Conservation (phyloP, 1,284 basidiomycete species). For the Ganoderma lingzhi region DNA sequence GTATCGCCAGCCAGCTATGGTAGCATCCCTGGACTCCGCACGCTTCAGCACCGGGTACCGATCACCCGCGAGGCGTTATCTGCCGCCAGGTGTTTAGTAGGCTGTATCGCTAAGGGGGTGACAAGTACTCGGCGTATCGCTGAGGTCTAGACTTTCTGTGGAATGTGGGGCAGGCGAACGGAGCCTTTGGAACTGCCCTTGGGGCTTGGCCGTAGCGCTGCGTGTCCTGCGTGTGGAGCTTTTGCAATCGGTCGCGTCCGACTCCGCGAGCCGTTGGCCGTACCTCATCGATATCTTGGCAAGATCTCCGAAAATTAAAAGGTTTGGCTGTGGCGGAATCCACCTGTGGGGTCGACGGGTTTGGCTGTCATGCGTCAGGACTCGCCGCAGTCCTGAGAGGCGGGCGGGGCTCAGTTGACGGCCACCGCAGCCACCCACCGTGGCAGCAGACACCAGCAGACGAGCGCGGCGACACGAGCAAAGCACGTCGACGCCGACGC, state of each 20-base stretch:
- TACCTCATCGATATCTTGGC: neutral
- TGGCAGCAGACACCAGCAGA: conserved; percentile 20
- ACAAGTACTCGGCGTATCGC: conserved; percentile 1
- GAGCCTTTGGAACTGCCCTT: neutral
- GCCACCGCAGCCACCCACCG: neutral
- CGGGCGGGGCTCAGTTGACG: conserved; percentile 28
- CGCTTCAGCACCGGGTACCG: conserved; percentile 2
- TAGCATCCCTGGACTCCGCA: neutral
- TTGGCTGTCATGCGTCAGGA: neutral
- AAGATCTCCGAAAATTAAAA: conserved; percentile 7
- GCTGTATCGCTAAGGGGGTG: neutral
- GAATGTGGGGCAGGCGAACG: neutral
- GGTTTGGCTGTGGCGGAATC: neutral
- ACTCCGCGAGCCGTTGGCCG: neutral
- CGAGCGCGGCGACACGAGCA: conserved; percentile 18
- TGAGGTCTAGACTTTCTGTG: neutral
- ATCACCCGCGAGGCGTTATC: neutral
- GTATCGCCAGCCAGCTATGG: neutral
- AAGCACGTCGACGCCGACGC: conserved; percentile 21
- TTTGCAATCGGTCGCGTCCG: neutral
- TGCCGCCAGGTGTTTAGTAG: neutral
- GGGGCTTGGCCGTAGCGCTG: neutral
- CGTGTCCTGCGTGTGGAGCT: neutral
- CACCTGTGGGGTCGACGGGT: neutral
- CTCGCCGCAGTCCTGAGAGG: conserved; percentile 13